Base-by-base conservation (phyloP, 2,329 filamentous ascomycete species). In the Cladophialophora chaetospira region DNA sequence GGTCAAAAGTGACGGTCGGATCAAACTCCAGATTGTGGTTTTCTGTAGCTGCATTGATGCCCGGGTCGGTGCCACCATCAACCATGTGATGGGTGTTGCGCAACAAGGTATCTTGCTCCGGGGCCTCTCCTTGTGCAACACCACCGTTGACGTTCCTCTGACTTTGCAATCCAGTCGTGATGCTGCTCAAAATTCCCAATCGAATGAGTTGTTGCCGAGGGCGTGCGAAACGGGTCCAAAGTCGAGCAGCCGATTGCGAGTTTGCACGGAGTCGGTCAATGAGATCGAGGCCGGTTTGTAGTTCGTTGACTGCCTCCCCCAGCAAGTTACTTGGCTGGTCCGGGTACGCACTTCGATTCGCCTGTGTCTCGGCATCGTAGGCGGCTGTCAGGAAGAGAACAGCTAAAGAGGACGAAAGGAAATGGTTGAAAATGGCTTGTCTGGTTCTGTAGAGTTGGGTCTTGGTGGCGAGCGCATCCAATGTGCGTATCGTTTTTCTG, bases 351-450 rank as follows among this genome's bases (percentile, higher is more conserved):
- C 15, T 21, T 10, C 25, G 40, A 23, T 23, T 48, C n/a, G 44
- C 45, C 11, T 35, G 44, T 5, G 44, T 44, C 21, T 55, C 53
- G 6, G 53, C 53, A n/a, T 55, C 53, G 11, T 48, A 49, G 11
- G 43, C 53, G 21, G 44, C 53, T n/a, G 35, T 43, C 25, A 55
- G 36, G 36, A 55, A 55, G 35, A 55, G 53, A 29, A 55, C 33
- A 5, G 44, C 25, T 19, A 55, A 33, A 4, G 53, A 23, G 13
- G 53, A 55, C 4, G 53, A 55, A 2, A 55, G 28, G 26, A 55
- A 55, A 10, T 55, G 53, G n/a, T 55, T 36, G 17, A 55, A 55
- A 35, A 55, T 26, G 19, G 45, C 53, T 25, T 49, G 53, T n/a
- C 43, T 40, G 25, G 44, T 55, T 9, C 23, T 55, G 45, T 55